Percentiles rank a stretch among this genome's conserved stretches.
Conservation (phyloP, 83 land plant genomes). For the Picea mariana region DNA sequence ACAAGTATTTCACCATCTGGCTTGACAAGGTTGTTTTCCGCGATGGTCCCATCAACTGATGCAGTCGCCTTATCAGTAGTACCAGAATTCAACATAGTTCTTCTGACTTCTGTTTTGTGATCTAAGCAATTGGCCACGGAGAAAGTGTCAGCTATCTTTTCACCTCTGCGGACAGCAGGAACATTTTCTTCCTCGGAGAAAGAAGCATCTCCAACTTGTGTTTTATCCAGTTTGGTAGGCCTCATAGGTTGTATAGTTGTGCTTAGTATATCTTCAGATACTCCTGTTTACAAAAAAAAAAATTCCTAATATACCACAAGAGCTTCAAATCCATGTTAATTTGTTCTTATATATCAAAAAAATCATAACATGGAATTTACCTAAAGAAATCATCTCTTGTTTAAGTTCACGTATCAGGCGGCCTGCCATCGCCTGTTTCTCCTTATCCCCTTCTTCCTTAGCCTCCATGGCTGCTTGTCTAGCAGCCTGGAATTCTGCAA, state of each 20-base stretch:
- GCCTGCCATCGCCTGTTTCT: slow-evolving; percentile 61
- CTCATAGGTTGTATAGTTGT: background rate
- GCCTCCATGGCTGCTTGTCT: slow-evolving; percentile 73
- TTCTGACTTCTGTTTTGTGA: background rate
- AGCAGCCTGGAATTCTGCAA: slow-evolving; percentile 63
- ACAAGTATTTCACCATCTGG: slow-evolving; percentile 7
- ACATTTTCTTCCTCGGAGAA: background rate
- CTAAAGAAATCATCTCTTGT: slow-evolving; percentile 64
- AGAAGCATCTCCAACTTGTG: background rate
- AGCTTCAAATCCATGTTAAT: background rate
- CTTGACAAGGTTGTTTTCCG: background rate
- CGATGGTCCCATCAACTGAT: background rate
- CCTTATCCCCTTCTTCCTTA: slow-evolving; percentile 72
- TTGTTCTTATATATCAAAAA: background rate
- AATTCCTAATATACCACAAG: background rate
- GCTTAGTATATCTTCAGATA: slow-evolving; percentile 30
- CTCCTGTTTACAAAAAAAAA: slow-evolving; percentile 21
- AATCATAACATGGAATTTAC: slow-evolving; percentile 20
- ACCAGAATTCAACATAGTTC: background rate
- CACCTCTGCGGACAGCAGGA: background rate
- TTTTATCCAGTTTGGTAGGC: background rate
- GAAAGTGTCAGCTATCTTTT: background rate
- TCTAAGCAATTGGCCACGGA: background rate
- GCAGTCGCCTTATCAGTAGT: background rate
- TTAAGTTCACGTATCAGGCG: slow-evolving; percentile 66